Base-by-base conservation (phyloP, 1,284 basidiomycete species). In the Leccinum holopus region DNA sequence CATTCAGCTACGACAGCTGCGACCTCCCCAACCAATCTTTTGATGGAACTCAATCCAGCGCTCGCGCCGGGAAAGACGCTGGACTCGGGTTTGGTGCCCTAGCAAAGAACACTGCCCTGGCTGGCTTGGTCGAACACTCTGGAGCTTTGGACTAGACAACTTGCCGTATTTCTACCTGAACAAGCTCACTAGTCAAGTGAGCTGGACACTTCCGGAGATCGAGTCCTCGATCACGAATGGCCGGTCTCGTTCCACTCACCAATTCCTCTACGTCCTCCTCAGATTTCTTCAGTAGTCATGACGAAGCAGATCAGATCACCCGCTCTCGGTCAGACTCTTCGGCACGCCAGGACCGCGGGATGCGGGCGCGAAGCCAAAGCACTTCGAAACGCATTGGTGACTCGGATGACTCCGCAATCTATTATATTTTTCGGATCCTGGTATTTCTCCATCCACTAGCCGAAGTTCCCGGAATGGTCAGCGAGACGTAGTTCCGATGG, bases 141-240 rank as follows among this genome's bases (percentile, higher is more conserved):
- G 30, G 87, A 91, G 66, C 88, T 88, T 8, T 96, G 94, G 94
- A 78, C 87, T 21, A 85, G 85, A 66, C 86, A 87, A 57, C 80
- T 94, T 56, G 89, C 89, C 25, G 91, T 92, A 90, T 75, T 93
- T 87, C 74, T 95, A 92, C 75, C 76, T 83, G 73, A 95, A 96
- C 79, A 86, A 83, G 66, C 70, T 82, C 16, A 90, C 88, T 60
- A 88, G 90, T 25, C 80, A 86, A 63, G 78, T 87, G 30, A 84
- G 83, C 56, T 91, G 89, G 91, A 86, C 84, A 1, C 77, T 85
- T 39, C 87, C 88, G 25, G 83, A 84, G 63, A 53, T 61, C 33
- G 72, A 72, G 30, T 56, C 61, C 59, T 55, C 65, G 33, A 59
- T 51, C 52, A 69, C 56, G 62, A 70, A 69, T 30, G 68, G 70